phyloP scores from a whole-genome alignment of 768 basidiomycete species.

The Boletus sp. region DNA sequence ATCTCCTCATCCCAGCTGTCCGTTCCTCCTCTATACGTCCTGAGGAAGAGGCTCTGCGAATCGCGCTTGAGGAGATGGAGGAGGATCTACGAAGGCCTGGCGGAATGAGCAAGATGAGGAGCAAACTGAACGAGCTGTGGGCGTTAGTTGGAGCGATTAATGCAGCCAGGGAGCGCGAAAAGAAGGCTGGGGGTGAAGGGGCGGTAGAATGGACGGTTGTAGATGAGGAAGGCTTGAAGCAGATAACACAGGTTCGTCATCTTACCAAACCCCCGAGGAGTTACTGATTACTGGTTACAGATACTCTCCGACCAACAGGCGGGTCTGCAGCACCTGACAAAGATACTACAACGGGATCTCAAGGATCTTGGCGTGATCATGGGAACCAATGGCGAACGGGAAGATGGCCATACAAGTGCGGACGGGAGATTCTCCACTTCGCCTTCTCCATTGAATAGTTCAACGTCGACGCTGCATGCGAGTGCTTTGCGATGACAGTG shows the following conservation, averaged over 20 bases:
- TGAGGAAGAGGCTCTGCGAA: constrained; percentile 77
- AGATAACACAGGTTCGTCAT: constrained; percentile 64
- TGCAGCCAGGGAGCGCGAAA: constrained; percentile 51
- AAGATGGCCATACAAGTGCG: constrained; percentile 23
- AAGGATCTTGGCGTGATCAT: constrained; percentile 67
- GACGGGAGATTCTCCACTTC: constrained; percentile 21
- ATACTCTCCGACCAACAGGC: constrained; percentile 77
- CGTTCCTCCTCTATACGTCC: constrained; percentile 72
- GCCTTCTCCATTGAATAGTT: constrained; percentile 20
- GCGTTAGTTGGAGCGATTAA: constrained; percentile 74
- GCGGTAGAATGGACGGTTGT: constrained; percentile 76
- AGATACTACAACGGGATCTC: constrained; percentile 61
- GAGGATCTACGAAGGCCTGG: constrained; percentile 61
- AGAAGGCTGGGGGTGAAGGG: constrained; percentile 41
- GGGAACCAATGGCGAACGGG: constrained; percentile 43
- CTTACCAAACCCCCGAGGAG: not conserved
- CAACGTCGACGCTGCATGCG: constrained; percentile 28
- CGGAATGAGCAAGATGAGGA: constrained; percentile 57
- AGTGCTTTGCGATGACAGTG: constrained; percentile 23
- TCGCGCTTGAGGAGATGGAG: constrained; percentile 68
- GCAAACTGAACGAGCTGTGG: constrained; percentile 84
- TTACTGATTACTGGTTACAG: constrained; percentile 34
- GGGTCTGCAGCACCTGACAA: constrained; percentile 77
- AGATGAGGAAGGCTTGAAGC: constrained; percentile 78
- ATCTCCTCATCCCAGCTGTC: constrained; percentile 74